A percentile compares a stretch with the other conserved stretches of the same genome.
These are phyloP conservation scores for Ashbya aceris DNA, from an alignment of 1,139 yeast species.

Conservation along the genomic window DNA sequence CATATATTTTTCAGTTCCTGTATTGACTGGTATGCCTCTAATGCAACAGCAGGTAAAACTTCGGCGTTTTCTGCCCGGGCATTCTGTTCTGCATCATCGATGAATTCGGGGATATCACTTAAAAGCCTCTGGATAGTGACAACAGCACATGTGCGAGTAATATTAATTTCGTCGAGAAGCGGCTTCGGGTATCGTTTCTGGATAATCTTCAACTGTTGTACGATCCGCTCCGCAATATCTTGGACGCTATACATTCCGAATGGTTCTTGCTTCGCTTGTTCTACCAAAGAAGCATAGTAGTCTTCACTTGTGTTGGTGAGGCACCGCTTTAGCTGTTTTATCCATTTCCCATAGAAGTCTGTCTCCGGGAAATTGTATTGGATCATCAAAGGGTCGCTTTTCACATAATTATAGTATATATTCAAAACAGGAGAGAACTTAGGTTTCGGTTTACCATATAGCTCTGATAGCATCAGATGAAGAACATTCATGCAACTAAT, in stretches of 20 bases:
- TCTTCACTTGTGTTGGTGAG: constrained; percentile 46
- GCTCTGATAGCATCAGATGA: constrained; percentile 36
- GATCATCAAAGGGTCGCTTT: constrained; percentile 39
- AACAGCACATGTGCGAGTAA: constrained; percentile 48
- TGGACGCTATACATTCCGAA: constrained; percentile 50
- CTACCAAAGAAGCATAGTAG: constrained; percentile 50
- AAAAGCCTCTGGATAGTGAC: constrained; percentile 53
- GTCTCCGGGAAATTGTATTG: constrained; percentile 12
- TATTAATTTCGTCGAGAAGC: constrained; percentile 47
- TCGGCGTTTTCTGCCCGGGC: constrained; percentile 28
- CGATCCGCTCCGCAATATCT: constrained; percentile 48
- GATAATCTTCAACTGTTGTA: constrained; percentile 41
- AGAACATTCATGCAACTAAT: constrained; percentile 41
- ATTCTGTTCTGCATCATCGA: constrained; percentile 45
- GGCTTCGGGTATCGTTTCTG: constrained; percentile 58
- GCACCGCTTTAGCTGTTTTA: constrained; percentile 40
- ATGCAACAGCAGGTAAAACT: constrained; percentile 40
- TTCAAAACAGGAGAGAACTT: constrained; percentile 48
- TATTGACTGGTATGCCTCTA: constrained; percentile 49
- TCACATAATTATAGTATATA: constrained; percentile 45
- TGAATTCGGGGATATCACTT: constrained; percentile 54
- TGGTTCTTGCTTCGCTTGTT: constrained; percentile 57
- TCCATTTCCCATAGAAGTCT: constrained; percentile 42
- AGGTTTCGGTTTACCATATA: constrained; percentile 49
- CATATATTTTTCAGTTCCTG: constrained; percentile 47